phyloP scores from a whole-genome alignment of 306 rosid genomes.

The Dalbergia cultrata region DNA sequence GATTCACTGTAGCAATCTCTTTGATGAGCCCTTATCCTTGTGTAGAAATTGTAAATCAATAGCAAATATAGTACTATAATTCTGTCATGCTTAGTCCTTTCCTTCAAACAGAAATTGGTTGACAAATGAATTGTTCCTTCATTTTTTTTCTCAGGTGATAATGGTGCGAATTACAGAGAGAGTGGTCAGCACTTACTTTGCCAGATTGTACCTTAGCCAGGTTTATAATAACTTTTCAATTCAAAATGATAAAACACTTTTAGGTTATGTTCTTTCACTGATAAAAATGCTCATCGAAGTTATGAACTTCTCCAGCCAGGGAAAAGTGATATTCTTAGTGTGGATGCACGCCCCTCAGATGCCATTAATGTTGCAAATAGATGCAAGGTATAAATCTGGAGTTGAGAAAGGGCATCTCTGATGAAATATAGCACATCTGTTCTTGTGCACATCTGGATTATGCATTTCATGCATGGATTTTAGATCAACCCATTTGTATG shows the following conservation, averaged over 20 bases:
- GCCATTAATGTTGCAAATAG: slow-evolving; percentile 90
- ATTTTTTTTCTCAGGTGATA: slow-evolving; percentile 70
- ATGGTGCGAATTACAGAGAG: slow-evolving; percentile 90
- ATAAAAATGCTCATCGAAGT: slow-evolving; percentile 38
- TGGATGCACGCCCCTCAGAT: slow-evolving; percentile 96
- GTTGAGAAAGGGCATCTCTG: slow-evolving; percentile 14
- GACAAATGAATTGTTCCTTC: slow-evolving; percentile 36
- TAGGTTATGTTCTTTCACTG: slow-evolving; percentile 25
- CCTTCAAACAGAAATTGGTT: slow-evolving; percentile 16
- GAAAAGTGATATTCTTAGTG: slow-evolving; percentile 66
- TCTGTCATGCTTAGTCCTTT: slow-evolving; percentile 32
- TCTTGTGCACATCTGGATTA: slow-evolving; percentile 7
- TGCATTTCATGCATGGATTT: slow-evolving; percentile 19
- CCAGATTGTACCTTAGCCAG: slow-evolving; percentile 85
- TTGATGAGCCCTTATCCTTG: slow-evolving; percentile 19
- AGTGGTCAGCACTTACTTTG: slow-evolving; percentile 84
- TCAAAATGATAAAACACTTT: slow-evolving; percentile 25
- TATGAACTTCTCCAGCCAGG: slow-evolving; percentile 80
- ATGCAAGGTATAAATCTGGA: slow-evolving; percentile 72
- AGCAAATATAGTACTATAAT: slow-evolving; percentile 19
- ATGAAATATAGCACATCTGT: slow-evolving; percentile 24
- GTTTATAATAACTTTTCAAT: slow-evolving; percentile 53
- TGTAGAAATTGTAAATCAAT: slow-evolving; percentile 26
- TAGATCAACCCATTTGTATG: slow-evolving; percentile 38
- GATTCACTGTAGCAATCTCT: slow-evolving; percentile 27